phyloP scores from a whole-genome alignment of 108 stramenopile genomes.

The Pseudonitzschia multiseries region DNA sequence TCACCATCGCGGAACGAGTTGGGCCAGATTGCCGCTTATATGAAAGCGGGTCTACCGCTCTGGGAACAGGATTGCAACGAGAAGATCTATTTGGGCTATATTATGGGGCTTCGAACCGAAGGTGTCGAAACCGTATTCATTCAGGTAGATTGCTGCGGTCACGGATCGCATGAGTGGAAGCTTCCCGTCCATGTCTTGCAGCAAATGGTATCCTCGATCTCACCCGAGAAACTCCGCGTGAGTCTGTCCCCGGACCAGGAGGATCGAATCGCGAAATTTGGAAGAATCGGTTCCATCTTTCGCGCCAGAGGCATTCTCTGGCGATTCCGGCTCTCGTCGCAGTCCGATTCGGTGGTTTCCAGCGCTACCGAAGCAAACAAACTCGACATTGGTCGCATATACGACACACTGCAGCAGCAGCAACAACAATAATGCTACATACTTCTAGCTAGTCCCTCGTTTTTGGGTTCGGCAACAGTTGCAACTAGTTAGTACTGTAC shows the following conservation, averaged over 20 bases:
- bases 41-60: slow-evolving; percentile 8
- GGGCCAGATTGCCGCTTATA: not conserved
- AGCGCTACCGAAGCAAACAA: slow-evolving; percentile 7
- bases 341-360: slow-evolving; percentile 5
- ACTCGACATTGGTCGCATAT: not conserved
- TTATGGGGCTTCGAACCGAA: slow-evolving; percentile 12
- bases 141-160: slow-evolving; percentile 28
- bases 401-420: not conserved
- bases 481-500: too few relatives aligned
- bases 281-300: slow-evolving; percentile 9
- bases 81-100: slow-evolving; percentile 13
- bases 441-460: not conserved
- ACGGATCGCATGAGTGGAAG: slow-evolving; percentile 12
- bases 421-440: not conserved
- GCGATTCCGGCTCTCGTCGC: slow-evolving; percentile 26
- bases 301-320: slow-evolving; percentile 21
- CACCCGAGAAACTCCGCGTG: not conserved
- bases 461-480: not conserved
- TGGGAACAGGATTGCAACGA: slow-evolving; percentile 8
- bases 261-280: not conserved
- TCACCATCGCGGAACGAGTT: not conserved
- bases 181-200: slow-evolving; percentile 13
- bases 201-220: slow-evolving; percentile 1
- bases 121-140: slow-evolving; percentile 2
- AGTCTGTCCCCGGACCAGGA: slow-evolving; percentile 7